Percentiles rank a stretch among this genome's conserved stretches.
Conservation (phyloP, 345 rosid genomes). For the Linum usitatissimum region DNA sequence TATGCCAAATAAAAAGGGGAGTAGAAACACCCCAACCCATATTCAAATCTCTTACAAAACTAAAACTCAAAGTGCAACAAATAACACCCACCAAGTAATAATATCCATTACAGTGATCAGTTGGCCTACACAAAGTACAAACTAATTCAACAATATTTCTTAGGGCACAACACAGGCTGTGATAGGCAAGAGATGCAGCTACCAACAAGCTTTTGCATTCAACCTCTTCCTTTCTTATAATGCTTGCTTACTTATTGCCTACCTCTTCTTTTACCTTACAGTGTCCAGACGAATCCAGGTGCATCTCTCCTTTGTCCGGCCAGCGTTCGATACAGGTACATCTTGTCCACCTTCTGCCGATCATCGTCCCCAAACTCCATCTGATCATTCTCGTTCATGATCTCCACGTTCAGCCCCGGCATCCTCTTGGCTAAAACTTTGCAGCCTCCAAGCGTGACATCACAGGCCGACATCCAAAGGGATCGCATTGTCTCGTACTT, state of each 20-base stretch:
- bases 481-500: conserved; percentile 99
- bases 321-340: conserved; percentile 78
- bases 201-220: too few species aligned
- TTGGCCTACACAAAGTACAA: background rate
- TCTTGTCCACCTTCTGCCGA: conserved; percentile 49
- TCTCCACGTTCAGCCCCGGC: conserved; percentile 79
- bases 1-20: background rate
- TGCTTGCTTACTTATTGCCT: too few species aligned
- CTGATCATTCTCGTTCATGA: conserved; percentile 53
- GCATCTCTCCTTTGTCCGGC: conserved; percentile 73
- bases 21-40: background rate
- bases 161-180: too few species aligned
- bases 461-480: conserved; percentile 99
- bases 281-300: conserved; percentile 56
- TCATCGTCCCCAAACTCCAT: conserved; percentile 26
- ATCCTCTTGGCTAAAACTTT: conserved; percentile 51
- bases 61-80: background rate
- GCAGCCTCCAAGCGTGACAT: conserved; percentile 88
- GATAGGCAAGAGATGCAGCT: too few species aligned
- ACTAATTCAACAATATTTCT: too few species aligned
- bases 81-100: background rate
- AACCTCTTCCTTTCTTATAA: too few species aligned
- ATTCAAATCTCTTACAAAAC: background rate
- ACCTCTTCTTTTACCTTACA: conserved; percentile 22
- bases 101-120: background rate